Evolutionary conservation across 345 rosid species (phyloP).

Genomic region (Eucalyptus lansdowneana): DNA sequence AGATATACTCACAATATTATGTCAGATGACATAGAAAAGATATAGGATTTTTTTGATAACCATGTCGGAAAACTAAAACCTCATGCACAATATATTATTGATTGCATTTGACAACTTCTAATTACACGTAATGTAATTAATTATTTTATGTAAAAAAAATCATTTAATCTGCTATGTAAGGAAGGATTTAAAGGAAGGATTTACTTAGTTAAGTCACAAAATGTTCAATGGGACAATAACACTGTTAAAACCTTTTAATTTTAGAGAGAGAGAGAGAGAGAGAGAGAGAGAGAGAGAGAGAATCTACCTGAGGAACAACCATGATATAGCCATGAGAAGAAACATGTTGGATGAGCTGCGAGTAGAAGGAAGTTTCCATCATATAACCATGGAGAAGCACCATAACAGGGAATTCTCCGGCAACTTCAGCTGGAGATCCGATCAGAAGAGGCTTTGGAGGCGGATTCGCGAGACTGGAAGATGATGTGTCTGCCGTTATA

Average conservation of each 20-base stretch:
- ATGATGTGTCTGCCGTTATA: neutral
- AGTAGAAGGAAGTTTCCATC: constrained; percentile 67
- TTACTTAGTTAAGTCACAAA: neutral
- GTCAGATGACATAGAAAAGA: neutral
- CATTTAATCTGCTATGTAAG: neutral
- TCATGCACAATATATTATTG: neutral
- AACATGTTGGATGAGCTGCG: constrained; percentile 73
- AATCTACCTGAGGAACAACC: neutral
- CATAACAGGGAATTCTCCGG: constrained; percentile 53
- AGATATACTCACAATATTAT: neutral
- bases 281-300: neutral
- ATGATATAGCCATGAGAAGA: constrained; percentile 72
- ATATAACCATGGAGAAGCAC: constrained; percentile 75
- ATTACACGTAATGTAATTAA: neutral
- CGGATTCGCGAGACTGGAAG: neutral
- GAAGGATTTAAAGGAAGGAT: neutral
- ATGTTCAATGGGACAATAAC: neutral
- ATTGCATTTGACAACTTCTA: neutral
- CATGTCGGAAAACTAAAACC: neutral
- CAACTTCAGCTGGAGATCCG: constrained; percentile 37
- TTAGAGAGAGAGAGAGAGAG: neutral
- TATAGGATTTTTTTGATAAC: neutral
- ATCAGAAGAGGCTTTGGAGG: constrained; percentile 44
- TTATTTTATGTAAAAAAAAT: neutral
- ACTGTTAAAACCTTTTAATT: neutral